Evolutionary conservation across 768 basidiomycete genomes (phyloP).

Genomic region (Tylopilus vinaceipallidus): DNA sequence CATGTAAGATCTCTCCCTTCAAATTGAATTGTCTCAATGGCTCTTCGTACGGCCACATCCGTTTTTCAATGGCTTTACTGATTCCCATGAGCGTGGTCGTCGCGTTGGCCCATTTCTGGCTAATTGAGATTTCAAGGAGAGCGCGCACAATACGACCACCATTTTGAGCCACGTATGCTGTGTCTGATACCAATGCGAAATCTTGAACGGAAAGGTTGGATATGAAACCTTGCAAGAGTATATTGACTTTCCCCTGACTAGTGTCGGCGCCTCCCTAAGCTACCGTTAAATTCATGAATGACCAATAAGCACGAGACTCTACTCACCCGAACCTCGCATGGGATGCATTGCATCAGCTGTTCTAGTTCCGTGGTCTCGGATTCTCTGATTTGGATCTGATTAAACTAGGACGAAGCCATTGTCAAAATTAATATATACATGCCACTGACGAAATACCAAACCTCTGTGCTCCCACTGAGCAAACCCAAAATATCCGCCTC

Average conservation of each 20-base stretch:
- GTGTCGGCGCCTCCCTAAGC: constrained; percentile 61
- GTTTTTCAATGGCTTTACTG: constrained; percentile 90
- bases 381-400: constrained; percentile 93
- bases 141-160: constrained; percentile 93
- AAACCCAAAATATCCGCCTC: constrained; percentile 89
- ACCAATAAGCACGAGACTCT: neutral
- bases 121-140: constrained; percentile 90
- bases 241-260: constrained; percentile 87
- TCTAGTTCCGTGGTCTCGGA: constrained; percentile 84
- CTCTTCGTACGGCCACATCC: constrained; percentile 94
- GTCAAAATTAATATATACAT: neutral
- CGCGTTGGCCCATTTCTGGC: constrained; percentile 86
- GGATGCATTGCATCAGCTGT: constrained; percentile 60
- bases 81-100: constrained; percentile 80
- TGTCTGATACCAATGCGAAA: constrained; percentile 95
- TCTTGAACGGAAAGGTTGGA: constrained; percentile 82
- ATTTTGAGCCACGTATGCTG: constrained; percentile 92
- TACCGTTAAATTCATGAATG: neutral
- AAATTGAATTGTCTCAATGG: constrained; percentile 82
- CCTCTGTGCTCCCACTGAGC: constrained; percentile 91
- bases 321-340: constrained; percentile 78
- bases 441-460: constrained; percentile 29
- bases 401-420: constrained; percentile 55
- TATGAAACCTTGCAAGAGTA: constrained; percentile 88
- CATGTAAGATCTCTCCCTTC: constrained; percentile 74